Percentiles rank a stretch among this genome's conserved stretches.
Conservation (phyloP, 345 rosid genomes). For the Linum tenue region DNA sequence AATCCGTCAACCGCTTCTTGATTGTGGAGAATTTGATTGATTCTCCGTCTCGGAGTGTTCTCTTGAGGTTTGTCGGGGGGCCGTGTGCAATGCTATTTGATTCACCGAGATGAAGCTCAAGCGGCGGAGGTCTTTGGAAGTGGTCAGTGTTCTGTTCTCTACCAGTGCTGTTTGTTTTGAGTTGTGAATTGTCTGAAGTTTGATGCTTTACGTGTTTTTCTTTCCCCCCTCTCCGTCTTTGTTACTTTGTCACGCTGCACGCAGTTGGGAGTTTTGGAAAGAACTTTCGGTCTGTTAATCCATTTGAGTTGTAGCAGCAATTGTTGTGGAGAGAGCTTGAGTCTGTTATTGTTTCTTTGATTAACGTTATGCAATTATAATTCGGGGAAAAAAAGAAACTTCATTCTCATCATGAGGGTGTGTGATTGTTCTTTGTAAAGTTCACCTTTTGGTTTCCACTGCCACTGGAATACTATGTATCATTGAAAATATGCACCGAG, state of each 20-base stretch:
- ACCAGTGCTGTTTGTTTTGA: background rate
- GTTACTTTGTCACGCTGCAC: background rate
- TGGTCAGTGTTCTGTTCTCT: constrained; percentile 38
- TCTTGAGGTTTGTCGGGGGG: no score
- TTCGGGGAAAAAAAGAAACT: no score
- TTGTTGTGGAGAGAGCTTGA: background rate
- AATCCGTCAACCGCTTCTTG: constrained; percentile 42
- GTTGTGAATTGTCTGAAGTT: background rate
- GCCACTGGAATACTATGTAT: no score
- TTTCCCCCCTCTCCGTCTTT: background rate
- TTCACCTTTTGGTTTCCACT: no score
- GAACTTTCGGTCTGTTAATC: background rate
- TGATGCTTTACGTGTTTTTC: background rate
- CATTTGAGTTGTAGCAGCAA: background rate
- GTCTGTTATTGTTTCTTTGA: background rate
- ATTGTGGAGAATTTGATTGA: constrained; percentile 43
- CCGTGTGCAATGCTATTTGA: constrained; percentile 41
- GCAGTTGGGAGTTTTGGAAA: background rate
- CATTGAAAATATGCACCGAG: no score
- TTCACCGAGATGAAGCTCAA: constrained; percentile 60
- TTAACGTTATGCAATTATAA: background rate
- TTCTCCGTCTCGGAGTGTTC: constrained; percentile 12
- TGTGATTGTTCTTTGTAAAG: no score
- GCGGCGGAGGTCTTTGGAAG: constrained; percentile 69
- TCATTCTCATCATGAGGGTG: no score